Evolutionary conservation across 352 stramenopile species (phyloP), one percentile per base, ranked within the genome.

Genomic region (Phytophthora citrophthora): DNA sequence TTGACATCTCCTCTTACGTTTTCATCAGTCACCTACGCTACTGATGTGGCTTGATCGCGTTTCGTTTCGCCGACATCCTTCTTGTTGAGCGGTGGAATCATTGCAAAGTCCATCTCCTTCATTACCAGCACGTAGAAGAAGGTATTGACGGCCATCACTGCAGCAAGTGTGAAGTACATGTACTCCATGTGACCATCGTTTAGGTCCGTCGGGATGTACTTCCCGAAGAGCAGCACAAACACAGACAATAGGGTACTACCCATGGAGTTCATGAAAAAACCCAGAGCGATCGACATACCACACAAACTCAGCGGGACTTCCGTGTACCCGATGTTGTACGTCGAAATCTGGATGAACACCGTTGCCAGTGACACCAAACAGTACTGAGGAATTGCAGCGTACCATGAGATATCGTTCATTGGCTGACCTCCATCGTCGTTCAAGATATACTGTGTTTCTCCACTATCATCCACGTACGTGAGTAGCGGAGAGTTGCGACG

Each of bases 181-280:
- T 76, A 77, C 70, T 89, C 79, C 34, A 89, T 61, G 64, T 88
- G 61, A 27, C 74, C 69, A 7, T 88, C 61, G 67, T 91, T 91
- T 43, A 91, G 44, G 67, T 89, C 46, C 6, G 61, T 54, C 2
- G 51, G 51, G 13, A 68, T 68, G 16, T 56, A 68, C 20, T 62
- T 68, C 26, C 60, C 60, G 23, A 68, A 68, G 15, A 68, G 50
- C 16, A 68, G 43, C 11, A 68, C 52, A 32, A 68, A 56, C 18
- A 68, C 44, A 4, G 60, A 68, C 15, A 68, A 39, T 13, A 68
- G 36, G 2, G 60, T 62, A 24, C 51, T 62, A n/a, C 44, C 60
- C 60, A 68, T 68, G 9, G 60, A 68, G 36, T 68, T 68, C 44
- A 68, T 62, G 44, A 68, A 68, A 39, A 68, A 68, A 8, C 60